A percentile compares a stretch with the other conserved stretches of the same genome.
Evolutionary conservation across 495 filamentous ascomycete genomes (phyloP).

Genomic region (Penicillium goetzii): DNA sequence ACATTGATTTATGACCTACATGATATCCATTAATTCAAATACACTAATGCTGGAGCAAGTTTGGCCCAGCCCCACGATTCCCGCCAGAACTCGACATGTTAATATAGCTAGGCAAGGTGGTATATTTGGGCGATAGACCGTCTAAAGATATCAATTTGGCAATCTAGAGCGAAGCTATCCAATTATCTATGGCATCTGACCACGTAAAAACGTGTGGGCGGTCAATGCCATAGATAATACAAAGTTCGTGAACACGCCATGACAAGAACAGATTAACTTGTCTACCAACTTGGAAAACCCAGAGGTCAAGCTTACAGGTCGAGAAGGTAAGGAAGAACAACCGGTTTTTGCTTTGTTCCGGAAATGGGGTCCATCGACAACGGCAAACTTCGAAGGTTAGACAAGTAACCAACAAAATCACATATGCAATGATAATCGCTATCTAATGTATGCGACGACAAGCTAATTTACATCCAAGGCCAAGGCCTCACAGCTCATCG

Average conservation of each 20-base stretch:
- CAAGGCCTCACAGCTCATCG: constrained; percentile 45
- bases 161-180: too few relatives aligned
- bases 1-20: constrained; percentile 18
- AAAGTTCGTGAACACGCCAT: too few relatives aligned
- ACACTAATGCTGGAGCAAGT: not conserved
- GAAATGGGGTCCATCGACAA: not conserved
- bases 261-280: too few relatives aligned
- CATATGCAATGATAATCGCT: constrained; percentile 8
- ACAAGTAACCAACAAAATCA: not conserved
- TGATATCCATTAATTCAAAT: not conserved
- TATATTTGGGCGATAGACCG: too few relatives aligned
- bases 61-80: not conserved
- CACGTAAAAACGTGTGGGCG: too few relatives aligned
- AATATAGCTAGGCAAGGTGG: not conserved
- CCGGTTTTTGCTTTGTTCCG: not conserved
- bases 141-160: too few relatives aligned
- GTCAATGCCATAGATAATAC: too few relatives aligned
- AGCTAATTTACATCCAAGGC: constrained; percentile 30
- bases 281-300: too few relatives aligned
- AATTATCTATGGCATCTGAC: too few relatives aligned
- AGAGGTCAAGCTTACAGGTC: too few relatives aligned
- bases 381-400: not conserved
- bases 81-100: not conserved
- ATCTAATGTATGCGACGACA: constrained; percentile 24
- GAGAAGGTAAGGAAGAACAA: not conserved